Evolutionary conservation across 805 yeast species (phyloP).

Genomic region (Saccharomycopsis oosterbeekiorum): DNA sequence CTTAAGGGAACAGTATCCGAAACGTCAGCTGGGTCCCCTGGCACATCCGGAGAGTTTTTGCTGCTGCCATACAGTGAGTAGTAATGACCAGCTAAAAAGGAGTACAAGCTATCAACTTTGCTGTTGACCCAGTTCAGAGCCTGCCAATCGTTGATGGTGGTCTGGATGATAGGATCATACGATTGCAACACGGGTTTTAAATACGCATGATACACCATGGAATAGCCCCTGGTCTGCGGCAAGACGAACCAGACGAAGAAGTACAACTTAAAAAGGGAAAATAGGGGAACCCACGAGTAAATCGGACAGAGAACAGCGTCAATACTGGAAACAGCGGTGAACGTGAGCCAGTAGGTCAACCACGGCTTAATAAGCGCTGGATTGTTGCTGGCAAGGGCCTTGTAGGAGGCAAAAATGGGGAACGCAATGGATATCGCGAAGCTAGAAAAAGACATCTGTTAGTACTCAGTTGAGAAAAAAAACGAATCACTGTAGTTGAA

Average conservation of each 20-base stretch:
- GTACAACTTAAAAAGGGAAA: constrained; percentile 36
- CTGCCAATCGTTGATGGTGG: constrained; percentile 13
- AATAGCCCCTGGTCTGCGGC: constrained; percentile 40
- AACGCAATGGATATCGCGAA: constrained; percentile 35
- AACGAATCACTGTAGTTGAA: background rate
- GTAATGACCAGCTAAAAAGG: background rate
- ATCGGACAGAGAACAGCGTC: constrained; percentile 31
- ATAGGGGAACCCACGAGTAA: constrained; percentile 45
- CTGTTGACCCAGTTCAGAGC: background rate
- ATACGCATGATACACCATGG: constrained; percentile 29
- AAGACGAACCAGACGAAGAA: constrained; percentile 53
- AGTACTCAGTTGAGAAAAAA: background rate
- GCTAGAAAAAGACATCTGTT: background rate
- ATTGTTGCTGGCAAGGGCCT: constrained; percentile 39
- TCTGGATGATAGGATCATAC: constrained; percentile 30
- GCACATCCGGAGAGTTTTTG: background rate
- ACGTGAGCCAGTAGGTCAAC: constrained; percentile 60
- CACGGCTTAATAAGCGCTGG: constrained; percentile 32
- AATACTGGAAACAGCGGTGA: constrained; percentile 28
- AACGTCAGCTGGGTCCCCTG: background rate
- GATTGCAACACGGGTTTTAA: constrained; percentile 30
- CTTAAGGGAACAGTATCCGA: background rate
- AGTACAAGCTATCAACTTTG: background rate
- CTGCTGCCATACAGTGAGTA: background rate
- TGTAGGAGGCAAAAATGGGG: constrained; percentile 54